Conservation (phyloP, 2,329 filamentous ascomycete genomes). For the Fusarium sp. region DNA sequence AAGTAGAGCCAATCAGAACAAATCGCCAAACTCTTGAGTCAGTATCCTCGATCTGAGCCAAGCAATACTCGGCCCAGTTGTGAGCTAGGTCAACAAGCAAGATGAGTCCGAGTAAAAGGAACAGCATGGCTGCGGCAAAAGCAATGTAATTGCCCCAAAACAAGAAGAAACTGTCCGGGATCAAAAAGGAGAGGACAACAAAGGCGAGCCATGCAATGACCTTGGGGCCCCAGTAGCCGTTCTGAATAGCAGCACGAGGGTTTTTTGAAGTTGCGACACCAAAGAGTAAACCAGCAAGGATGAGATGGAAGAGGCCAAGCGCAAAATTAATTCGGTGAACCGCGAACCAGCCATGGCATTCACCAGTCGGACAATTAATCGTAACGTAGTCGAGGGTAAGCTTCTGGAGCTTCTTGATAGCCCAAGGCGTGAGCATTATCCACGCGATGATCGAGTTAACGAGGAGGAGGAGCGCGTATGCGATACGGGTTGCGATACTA, state of each 20-base stretch:
- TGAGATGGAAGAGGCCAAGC: conserved; percentile 89
- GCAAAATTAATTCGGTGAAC: conserved; percentile 98
- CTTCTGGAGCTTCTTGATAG: conserved; percentile 92
- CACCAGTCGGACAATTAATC: conserved; percentile 87
- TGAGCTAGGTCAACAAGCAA: conserved; percentile 94
- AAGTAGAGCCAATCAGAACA: conserved; percentile 87
- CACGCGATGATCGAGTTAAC: conserved; percentile 97
- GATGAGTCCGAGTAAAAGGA: conserved; percentile 90
- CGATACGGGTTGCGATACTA: conserved; percentile 95
- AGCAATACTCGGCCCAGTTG: conserved; percentile 95
- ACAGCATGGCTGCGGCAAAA: conserved; percentile 87
- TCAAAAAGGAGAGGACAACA: conserved; percentile 91
- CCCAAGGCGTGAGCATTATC: conserved; percentile 99
- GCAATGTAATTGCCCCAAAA: conserved; percentile 96
- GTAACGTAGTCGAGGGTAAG: conserved; percentile 95
- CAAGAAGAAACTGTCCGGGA: conserved; percentile 93
- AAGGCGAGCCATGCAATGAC: conserved; percentile 87
- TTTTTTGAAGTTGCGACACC: conserved; percentile 89
- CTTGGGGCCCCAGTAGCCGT: conserved; percentile 99
- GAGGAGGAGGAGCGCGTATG: conserved; percentile 91
- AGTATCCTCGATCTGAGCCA: conserved; percentile 88
- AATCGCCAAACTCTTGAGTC: conserved; percentile 87
- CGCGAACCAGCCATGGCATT: conserved; percentile 95
- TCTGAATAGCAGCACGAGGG: conserved; percentile 86
- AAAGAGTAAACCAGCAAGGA: conserved; percentile 83